A percentile compares a stretch with the other conserved stretches of the same genome.
These are phyloP conservation scores for Bromus sterilis DNA, from an alignment of 176 grass and related monocot genomes.

Conservation along the genomic window DNA sequence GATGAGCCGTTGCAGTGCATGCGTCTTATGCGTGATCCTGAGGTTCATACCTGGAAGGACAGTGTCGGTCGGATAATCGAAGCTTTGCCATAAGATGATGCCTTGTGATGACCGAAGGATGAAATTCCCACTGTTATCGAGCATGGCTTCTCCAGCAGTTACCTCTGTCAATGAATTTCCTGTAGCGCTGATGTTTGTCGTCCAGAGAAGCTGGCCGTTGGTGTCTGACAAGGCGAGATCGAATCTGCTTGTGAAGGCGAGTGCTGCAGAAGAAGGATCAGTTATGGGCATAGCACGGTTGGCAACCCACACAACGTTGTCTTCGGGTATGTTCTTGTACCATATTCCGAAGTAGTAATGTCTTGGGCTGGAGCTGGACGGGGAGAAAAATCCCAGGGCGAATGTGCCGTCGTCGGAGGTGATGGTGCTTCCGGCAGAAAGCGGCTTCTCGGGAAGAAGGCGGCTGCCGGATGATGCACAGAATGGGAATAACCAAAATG, in stretches of 20 bases:
- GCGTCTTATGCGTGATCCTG: not conserved
- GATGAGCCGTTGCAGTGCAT: not conserved
- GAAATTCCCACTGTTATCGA: constrained; percentile 9
- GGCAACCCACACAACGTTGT: constrained; percentile 30
- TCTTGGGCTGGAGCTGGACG: not conserved
- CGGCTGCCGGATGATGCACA: not conserved
- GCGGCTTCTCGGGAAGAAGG: not conserved
- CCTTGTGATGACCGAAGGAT: not conserved
- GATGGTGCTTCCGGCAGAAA: not conserved
- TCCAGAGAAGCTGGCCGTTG: not conserved
- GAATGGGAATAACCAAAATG: not conserved
- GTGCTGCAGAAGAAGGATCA: not conserved
- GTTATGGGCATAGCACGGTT: constrained; percentile 11
- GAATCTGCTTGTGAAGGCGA: not conserved
- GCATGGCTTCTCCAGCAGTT: not conserved
- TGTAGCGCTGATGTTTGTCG: not conserved
- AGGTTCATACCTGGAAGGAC: constrained; percentile 19
- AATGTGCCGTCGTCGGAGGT: constrained; percentile 14
- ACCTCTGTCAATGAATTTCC: not conserved
- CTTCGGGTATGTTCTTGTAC: constrained; percentile 11
- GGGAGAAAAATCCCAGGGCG: constrained; percentile 28
- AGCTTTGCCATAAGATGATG: constrained; percentile 22
- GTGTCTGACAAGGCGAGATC: constrained; percentile 9
- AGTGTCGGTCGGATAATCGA: constrained; percentile 23
- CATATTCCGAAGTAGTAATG: constrained; percentile 22